Percentiles rank a stretch among this genome's conserved stretches.
phyloP scores from a whole-genome alignment of 1,284 basidiomycete species.

The Ceratobasidium sp. region DNA sequence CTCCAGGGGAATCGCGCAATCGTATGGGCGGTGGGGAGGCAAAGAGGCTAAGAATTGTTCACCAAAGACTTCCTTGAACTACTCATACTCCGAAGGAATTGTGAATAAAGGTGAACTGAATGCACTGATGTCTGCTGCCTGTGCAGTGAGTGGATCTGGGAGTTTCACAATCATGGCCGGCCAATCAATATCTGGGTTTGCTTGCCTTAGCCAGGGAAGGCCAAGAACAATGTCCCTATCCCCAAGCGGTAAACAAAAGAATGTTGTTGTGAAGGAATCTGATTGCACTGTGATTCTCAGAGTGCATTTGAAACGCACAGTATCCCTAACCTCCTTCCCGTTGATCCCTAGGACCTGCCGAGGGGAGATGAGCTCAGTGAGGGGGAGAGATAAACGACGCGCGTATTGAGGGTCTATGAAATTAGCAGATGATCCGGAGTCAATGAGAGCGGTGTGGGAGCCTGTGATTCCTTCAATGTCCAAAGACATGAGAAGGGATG shows the following conservation, averaged over 20 bases:
- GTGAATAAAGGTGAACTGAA: background rate
- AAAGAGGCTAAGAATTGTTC: background rate
- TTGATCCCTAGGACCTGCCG: background rate
- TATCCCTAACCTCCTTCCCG: background rate
- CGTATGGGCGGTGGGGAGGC: background rate
- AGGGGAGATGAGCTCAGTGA: background rate
- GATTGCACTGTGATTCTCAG: background rate
- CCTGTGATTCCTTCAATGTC: conserved; percentile 7
- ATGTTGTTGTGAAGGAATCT: background rate
- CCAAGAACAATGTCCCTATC: background rate
- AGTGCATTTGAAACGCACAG: background rate
- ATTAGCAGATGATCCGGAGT: background rate
- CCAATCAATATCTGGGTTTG: background rate
- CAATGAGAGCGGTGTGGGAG: background rate
- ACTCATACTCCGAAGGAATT: background rate
- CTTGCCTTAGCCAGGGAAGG: background rate
- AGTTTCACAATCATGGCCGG: background rate
- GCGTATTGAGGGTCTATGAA: background rate
- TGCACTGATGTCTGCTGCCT: background rate
- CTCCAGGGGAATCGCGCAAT: background rate
- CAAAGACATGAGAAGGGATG: background rate
- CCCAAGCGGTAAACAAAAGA: background rate
- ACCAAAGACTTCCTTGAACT: background rate
- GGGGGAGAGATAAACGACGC: background rate
- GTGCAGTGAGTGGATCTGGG: background rate